These are phyloP conservation scores for Penicillium crustosum DNA, from an alignment of 2,329 filamentous ascomycete genomes.

Conservation along the genomic window DNA sequence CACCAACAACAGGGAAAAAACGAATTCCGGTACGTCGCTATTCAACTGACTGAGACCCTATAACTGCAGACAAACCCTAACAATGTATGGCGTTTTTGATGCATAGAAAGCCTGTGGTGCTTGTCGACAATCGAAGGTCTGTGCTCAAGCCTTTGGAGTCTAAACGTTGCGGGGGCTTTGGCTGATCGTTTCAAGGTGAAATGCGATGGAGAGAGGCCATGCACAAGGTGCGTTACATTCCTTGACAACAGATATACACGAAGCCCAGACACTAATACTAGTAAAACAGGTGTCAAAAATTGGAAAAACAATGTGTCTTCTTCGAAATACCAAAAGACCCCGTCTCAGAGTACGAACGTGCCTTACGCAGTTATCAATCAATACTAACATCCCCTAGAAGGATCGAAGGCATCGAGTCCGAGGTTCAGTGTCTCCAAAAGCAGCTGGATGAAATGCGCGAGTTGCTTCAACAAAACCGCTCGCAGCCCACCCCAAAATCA, in stretches of 20 bases:
- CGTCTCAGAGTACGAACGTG: slow-evolving; percentile 25
- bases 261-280: background rate
- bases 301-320: slow-evolving; percentile 39
- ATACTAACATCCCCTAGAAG: slow-evolving; percentile 22
- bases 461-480: slow-evolving; percentile 16
- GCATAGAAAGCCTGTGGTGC: slow-evolving; percentile 39
- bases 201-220: slow-evolving; percentile 41
- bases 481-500: background rate
- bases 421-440: slow-evolving; percentile 30
- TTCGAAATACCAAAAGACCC: slow-evolving; percentile 38
- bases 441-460: slow-evolving; percentile 30
- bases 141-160: background rate
- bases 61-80: background rate
- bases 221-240: slow-evolving; percentile 30
- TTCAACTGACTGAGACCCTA: background rate
- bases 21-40: slow-evolving; percentile 35
- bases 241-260: background rate
- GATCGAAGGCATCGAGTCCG: slow-evolving; percentile 35
- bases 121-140: slow-evolving; percentile 41
- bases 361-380: background rate
- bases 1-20: slow-evolving; percentile 34
- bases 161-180: background rate
- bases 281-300: slow-evolving; percentile 29
- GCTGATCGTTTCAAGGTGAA: slow-evolving; percentile 27
- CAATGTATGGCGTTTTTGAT: background rate